A percentile compares a stretch with the other conserved stretches of the same genome.
These are phyloP conservation scores for Blastomyces percursus DNA, from an alignment of 2,329 filamentous ascomycete genomes.

Conservation along the genomic window DNA sequence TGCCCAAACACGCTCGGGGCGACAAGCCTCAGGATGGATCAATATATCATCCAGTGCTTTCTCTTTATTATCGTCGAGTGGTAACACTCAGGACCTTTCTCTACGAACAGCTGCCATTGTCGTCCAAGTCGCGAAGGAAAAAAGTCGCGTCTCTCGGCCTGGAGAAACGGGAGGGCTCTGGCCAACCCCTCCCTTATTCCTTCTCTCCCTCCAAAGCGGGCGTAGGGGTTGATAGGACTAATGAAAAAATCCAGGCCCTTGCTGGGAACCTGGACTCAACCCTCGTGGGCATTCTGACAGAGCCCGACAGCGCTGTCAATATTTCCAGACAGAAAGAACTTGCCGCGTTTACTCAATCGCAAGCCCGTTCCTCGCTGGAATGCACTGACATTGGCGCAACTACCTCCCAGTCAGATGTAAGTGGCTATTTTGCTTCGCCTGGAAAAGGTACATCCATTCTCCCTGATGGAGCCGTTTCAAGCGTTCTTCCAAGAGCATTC, in stretches of 20 bases:
- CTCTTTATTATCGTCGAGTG: slow-evolving; percentile 55
- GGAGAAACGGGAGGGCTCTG: slow-evolving; percentile 5
- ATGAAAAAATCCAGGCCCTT: slow-evolving; percentile 25
- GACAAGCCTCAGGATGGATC: neutral
- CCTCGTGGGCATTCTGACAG: slow-evolving; percentile 48
- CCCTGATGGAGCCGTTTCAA: neutral
- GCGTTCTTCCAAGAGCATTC: neutral
- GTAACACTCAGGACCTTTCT: slow-evolving; percentile 61
- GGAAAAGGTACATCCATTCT: neutral
- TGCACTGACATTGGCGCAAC: slow-evolving; percentile 29
- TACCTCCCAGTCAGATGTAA: slow-evolving; percentile 52
- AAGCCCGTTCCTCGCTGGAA: slow-evolving; percentile 29
- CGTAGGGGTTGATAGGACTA: neutral
- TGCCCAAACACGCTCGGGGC: slow-evolving; percentile 6
- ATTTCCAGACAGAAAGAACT: slow-evolving; percentile 44
- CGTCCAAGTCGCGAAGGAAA: slow-evolving; percentile 47
- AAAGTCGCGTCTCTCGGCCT: slow-evolving; percentile 31
- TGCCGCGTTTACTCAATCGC: slow-evolving; percentile 52
- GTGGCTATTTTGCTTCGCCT: neutral
- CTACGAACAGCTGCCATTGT: slow-evolving; percentile 52
- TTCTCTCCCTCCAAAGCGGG: neutral
- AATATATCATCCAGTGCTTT: slow-evolving; percentile 50
- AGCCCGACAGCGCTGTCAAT: slow-evolving; percentile 22
- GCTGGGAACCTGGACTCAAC: slow-evolving; percentile 56
- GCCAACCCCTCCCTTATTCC: neutral